Percentiles rank a stretch among this genome's conserved stretches.
phyloP scores from a whole-genome alignment of 2,329 filamentous ascomycete species.

The Proliferodiscus dingleyae region DNA sequence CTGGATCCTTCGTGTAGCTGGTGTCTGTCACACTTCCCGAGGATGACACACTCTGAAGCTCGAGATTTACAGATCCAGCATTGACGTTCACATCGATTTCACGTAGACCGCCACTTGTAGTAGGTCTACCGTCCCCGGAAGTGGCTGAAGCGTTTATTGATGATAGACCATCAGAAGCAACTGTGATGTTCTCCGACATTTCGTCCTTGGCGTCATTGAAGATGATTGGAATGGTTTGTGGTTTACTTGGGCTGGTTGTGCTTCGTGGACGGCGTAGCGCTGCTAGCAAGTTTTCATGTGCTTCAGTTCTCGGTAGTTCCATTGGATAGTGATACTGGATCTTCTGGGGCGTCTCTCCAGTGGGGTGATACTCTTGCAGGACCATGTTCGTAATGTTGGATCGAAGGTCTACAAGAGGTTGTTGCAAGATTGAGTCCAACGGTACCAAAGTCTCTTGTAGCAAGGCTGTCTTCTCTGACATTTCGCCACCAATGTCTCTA shows the following conservation, averaged over 20 bases:
- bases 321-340: conserved; percentile 75
- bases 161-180: conserved; percentile 14
- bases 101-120: conserved; percentile 41
- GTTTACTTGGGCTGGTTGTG: conserved; percentile 28
- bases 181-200: not conserved
- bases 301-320: conserved; percentile 69
- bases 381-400: conserved; percentile 58
- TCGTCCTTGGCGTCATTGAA: conserved; percentile 27
- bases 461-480: conserved; percentile 54
- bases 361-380: conserved; percentile 77
- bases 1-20: conserved; percentile 12
- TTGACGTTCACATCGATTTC: conserved; percentile 45
- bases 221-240: conserved; percentile 32
- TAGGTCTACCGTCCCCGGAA: conserved; percentile 18
- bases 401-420: conserved; percentile 67
- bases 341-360: conserved; percentile 82
- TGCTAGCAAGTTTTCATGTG: conserved; percentile 52
- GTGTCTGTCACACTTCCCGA: not conserved
- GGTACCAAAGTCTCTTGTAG: conserved; percentile 58
- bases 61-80: conserved; percentile 31
- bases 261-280: conserved; percentile 37
- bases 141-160: conserved; percentile 10
- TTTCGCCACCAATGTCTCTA: conserved; percentile 62
- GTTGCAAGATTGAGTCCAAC: conserved; percentile 56
- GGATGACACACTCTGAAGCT: conserved; percentile 10